Base-by-base conservation (phyloP, 345 rosid species). In the Arabidopsis arenosa region DNA sequence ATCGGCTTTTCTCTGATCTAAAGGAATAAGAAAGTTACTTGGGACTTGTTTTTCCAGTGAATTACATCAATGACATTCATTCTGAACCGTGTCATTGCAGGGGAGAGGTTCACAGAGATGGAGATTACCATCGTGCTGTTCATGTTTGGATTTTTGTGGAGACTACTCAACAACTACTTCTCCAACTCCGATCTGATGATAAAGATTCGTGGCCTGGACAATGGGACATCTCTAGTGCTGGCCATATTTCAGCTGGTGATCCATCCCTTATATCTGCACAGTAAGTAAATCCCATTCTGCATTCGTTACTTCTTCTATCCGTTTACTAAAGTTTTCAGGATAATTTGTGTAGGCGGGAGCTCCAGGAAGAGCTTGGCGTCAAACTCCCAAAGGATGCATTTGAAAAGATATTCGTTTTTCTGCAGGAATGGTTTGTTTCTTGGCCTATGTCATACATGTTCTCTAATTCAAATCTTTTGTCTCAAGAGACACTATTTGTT, bases 161-260 rank as follows among this genome's bases (percentile, higher is more conserved):
- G 87, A 90, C 84, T 18, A 91, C 95, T 0, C 89, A 84, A 63
- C 81, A 94, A 35, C 72, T 92, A 57, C 96, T 94, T 78, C 90
- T 91, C 49, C 98, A 92, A 74, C 84, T 72, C 60, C 92, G 96
- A 1, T 77, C 95, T 57, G 95, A 94, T 47, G 73, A 84, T 73
- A 94, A 91, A 88, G 97, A 91, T 68, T 94, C 97, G 0, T 92
- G 90, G 92, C 86, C 98, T 10, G 95, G 96, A 15, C 78, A 58
- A 14, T 94, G 97, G 98, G 97, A 94, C 77, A 86, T 90, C 71
- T 93, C 98, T 26, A 89, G 98, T 76, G 98, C 98, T 70, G 97
- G 98, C n/a, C 96, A 94, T 80, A 85, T 94, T 2, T 84, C 95
- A 73, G 96, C 98, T 13, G 94, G 93, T 58, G 94, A 85, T 81